Percentiles rank a stretch among this genome's conserved stretches.
Conservation (phyloP, 306 rosid genomes). For the Malus fusca region DNA sequence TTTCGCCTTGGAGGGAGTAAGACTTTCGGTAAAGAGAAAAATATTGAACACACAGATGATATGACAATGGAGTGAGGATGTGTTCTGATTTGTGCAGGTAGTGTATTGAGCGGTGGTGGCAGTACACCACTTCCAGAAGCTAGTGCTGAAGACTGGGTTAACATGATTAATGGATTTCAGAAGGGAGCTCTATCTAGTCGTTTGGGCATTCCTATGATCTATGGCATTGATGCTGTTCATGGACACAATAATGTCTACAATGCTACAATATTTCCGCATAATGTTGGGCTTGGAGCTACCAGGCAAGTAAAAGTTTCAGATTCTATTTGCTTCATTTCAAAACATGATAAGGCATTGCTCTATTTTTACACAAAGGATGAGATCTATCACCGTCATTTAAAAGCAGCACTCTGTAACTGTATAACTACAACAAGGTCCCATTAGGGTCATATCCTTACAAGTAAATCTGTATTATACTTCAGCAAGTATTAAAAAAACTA, state of each 20-base stretch:
- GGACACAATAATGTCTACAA: constrained; percentile 94
- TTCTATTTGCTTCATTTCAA: neutral
- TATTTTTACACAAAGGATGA: neutral
- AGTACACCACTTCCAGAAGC: constrained; percentile 87
- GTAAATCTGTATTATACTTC: neutral
- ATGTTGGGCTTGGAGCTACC: constrained; percentile 90
- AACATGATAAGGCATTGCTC: neutral
- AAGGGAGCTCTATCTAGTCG: constrained; percentile 72
- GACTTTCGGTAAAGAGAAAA: neutral
- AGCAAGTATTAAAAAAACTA: neutral
- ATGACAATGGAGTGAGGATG: neutral
- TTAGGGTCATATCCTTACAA: neutral
- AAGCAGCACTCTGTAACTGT: neutral
- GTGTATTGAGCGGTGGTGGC: constrained; percentile 96
- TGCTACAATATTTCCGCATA: constrained; percentile 94
- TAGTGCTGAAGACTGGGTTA: constrained; percentile 79
- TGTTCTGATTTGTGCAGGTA: constrained; percentile 47
- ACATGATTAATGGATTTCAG: constrained; percentile 82
- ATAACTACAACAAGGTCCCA: neutral
- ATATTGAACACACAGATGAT: neutral
- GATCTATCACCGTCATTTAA: neutral
- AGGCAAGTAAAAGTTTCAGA: constrained; percentile 51
- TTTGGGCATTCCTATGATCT: constrained; percentile 90
- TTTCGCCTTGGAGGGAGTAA: neutral
- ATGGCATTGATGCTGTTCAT: constrained; percentile 97